Conservation (phyloP, 305 asterid species). For the Stenogyne calaminthoides region DNA sequence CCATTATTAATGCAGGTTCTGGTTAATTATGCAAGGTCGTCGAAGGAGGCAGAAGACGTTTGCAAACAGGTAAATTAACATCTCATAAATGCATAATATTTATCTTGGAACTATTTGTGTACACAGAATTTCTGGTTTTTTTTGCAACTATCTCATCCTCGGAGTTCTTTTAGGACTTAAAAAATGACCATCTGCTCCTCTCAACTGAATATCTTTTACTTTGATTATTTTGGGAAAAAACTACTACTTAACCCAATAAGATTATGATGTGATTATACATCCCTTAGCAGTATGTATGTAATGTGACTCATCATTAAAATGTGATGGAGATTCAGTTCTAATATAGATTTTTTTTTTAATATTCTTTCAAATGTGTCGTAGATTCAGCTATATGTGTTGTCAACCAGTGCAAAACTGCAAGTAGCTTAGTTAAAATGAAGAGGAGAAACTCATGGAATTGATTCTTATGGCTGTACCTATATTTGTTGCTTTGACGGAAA, state of each 20-base stretch:
- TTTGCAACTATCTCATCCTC: conserved; percentile 7
- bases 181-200: not conserved
- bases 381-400: not conserved
- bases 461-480: not conserved
- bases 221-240: not conserved
- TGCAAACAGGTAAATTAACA: conserved; percentile 73
- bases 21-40: conserved; percentile 96
- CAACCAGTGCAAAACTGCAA: conserved; percentile 17
- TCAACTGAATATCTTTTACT: not conserved
- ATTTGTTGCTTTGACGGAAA: conserved; percentile 7
- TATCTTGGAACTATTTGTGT: not conserved
- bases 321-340: no score
- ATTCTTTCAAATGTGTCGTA: not conserved
- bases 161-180: not conserved
- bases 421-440: conserved; percentile 2
- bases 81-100: conserved; percentile 2
- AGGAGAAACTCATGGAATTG: not conserved
- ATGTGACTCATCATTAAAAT: not conserved
- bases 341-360: no score
- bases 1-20: conserved; percentile 55
- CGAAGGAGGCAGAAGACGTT: conserved; percentile 94
- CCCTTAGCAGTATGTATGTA: not conserved
- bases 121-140: conserved; percentile 10
- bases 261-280: not conserved
- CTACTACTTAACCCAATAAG: not conserved